These are phyloP conservation scores for Trichophyton simii DNA, from an alignment of 2,329 filamentous ascomycete genomes.

Conservation along the genomic window DNA sequence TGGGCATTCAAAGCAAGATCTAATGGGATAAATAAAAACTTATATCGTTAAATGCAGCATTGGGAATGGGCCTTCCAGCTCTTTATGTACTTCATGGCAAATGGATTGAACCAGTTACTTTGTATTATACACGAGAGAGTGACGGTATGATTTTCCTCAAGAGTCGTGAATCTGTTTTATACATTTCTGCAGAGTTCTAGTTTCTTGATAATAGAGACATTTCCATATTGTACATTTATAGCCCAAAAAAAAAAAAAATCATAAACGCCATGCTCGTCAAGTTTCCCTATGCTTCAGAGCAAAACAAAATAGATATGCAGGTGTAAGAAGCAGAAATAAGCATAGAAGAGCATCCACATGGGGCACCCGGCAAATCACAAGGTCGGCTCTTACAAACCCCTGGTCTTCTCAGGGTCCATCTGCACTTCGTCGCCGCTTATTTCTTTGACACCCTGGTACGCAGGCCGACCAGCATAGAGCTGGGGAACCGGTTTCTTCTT, in stretches of 20 bases:
- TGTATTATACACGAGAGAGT: conserved; percentile 1
- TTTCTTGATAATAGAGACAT: not conserved
- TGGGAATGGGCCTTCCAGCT: not conserved
- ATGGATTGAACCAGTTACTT: not conserved
- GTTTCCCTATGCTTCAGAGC: not conserved
- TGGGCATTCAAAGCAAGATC: not conserved
- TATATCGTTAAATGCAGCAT: not conserved
- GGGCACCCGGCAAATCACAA: not conserved
- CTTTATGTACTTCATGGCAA: not conserved
- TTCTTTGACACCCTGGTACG: conserved; percentile 54
- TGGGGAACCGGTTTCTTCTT: conserved; percentile 43
- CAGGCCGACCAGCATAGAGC: conserved; percentile 65
- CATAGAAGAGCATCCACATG: not conserved
- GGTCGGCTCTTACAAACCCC: conserved; percentile 21
- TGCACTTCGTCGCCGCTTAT: conserved; percentile 54
- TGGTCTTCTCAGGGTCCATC: conserved; percentile 38
- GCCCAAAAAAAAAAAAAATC: not conserved
- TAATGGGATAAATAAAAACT: not conserved
- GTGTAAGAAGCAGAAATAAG: not conserved
- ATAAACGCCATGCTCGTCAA: not conserved
- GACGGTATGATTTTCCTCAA: not conserved
- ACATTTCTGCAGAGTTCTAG: not conserved
- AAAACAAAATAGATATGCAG: not conserved
- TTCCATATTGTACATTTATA: not conserved
- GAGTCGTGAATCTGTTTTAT: not conserved